phyloP scores from a whole-genome alignment of 345 rosid species.

The Hibiscus trionum region DNA sequence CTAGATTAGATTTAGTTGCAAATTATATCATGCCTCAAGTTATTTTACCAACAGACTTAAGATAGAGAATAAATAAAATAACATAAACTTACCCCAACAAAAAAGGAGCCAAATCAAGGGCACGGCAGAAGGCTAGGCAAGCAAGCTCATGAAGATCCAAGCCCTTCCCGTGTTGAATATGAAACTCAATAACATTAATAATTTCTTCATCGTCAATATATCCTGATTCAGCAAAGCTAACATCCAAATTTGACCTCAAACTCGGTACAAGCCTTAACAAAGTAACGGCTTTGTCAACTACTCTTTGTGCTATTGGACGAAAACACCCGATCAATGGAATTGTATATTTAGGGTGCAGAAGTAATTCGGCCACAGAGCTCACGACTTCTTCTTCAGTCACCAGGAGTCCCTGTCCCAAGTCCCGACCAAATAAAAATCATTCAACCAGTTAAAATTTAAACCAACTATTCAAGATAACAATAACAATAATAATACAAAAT shows the following conservation, averaged over 20 bases:
- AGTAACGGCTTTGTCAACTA: slow-evolving; percentile 53
- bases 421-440: slow-evolving; percentile 6
- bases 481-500: background rate
- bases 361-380: slow-evolving; percentile 41
- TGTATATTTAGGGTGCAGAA: slow-evolving; percentile 61
- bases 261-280: slow-evolving; percentile 44
- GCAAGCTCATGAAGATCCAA: slow-evolving; percentile 78
- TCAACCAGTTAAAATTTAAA: background rate
- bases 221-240: slow-evolving; percentile 13
- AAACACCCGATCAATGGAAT: slow-evolving; percentile 63
- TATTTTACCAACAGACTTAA: background rate
- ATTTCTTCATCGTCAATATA: slow-evolving; percentile 30
- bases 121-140: slow-evolving; percentile 78
- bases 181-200: slow-evolving; percentile 45
- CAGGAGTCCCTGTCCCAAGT: slow-evolving; percentile 33
- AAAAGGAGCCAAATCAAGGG: slow-evolving; percentile 64
- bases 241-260: slow-evolving; percentile 35
- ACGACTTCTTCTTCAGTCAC: slow-evolving; percentile 54
- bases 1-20: background rate
- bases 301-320: slow-evolving; percentile 37
- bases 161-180: slow-evolving; percentile 45
- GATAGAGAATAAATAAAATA: background rate
- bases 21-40: background rate
- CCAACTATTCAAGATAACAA: background rate
- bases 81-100: slow-evolving; percentile 44